Percentiles rank a stretch among this genome's conserved stretches.
phyloP scores from a whole-genome alignment of 192 early-diverging fungal genomes.

The Bifiguratus adelaidae region DNA sequence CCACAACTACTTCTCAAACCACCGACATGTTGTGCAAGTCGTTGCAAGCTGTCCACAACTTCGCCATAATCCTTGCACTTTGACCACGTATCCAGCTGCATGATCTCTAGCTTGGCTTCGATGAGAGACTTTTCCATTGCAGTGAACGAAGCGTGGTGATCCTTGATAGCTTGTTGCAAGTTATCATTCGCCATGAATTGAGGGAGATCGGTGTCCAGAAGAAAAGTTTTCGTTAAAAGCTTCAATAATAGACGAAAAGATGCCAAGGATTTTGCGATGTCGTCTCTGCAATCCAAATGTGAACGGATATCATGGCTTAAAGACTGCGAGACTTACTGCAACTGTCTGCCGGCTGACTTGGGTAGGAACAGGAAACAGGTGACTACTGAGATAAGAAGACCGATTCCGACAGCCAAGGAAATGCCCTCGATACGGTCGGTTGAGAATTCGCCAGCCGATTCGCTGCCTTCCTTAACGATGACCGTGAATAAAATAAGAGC shows the following conservation, averaged over 20 bases:
- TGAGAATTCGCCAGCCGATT: conserved; percentile 24
- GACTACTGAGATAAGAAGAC: conserved; percentile 28
- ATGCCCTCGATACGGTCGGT: conserved; percentile 27
- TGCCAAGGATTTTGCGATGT: conserved; percentile 34
- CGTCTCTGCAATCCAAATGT: no score
- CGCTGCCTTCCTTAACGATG: conserved; percentile 34
- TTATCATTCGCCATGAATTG: conserved; percentile 38
- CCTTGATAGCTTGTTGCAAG: conserved; percentile 45
- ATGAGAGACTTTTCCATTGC: conserved; percentile 40
- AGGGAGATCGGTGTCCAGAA: conserved; percentile 41
- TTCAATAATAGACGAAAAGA: conserved; percentile 51
- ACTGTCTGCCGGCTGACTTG: conserved; percentile 33
- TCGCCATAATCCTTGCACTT: conserved; percentile 33
- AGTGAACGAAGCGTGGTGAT: conserved; percentile 50
- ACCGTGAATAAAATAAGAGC: conserved; percentile 40
- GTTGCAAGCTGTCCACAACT: conserved; percentile 47
- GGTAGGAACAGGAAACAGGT: conserved; percentile 37
- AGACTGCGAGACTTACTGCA: no score
- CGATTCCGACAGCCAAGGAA: conserved; percentile 25
- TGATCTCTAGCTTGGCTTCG: conserved; percentile 43
- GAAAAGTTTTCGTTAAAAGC: conserved; percentile 53
- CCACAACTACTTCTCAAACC: conserved; percentile 63
- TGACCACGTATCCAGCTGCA: conserved; percentile 15
- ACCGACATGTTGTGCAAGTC: conserved; percentile 58
- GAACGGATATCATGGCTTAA: no score